phyloP scores from a whole-genome alignment of 1,284 basidiomycete species.

The Ustilago trichophora region DNA sequence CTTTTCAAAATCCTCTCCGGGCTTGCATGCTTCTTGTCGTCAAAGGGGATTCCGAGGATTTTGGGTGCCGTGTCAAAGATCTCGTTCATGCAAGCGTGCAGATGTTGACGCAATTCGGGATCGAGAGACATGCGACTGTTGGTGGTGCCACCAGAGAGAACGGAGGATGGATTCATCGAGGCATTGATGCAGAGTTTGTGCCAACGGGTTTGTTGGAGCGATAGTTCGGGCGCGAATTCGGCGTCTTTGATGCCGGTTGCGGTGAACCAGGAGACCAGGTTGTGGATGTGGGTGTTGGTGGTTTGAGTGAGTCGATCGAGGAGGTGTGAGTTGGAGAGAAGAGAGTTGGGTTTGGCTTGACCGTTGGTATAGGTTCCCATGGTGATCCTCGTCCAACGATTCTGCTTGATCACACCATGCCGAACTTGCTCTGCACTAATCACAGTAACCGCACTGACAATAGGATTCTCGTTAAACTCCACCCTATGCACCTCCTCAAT shows the following conservation, averaged over 20 bases:
- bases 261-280: constrained; percentile 62
- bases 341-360: constrained; percentile 37
- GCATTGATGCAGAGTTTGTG: constrained; percentile 69
- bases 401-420: constrained; percentile 67
- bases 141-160: constrained; percentile 67
- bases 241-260: constrained; percentile 68
- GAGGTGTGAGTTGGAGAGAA: constrained; percentile 12
- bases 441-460: constrained; percentile 68
- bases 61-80: constrained; percentile 66
- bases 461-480: constrained; percentile 63
- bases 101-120: constrained; percentile 64
- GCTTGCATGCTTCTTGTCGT: constrained; percentile 64
- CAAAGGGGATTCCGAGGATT: constrained; percentile 66
- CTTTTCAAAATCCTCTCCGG: constrained; percentile 67
- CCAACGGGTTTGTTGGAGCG: constrained; percentile 69
- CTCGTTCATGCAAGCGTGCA: constrained; percentile 68
- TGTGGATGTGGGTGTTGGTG: constrained; percentile 19
- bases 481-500: constrained; percentile 67
- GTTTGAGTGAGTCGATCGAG: constrained; percentile 13
- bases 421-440: constrained; percentile 67
- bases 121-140: constrained; percentile 68
- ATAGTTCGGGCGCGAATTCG: constrained; percentile 65
- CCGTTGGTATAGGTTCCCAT: constrained; percentile 67
- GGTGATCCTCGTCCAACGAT: constrained; percentile 69
- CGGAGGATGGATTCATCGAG: constrained; percentile 68